Base-by-base conservation (phyloP, 345 rosid genomes). In the Lepidium didymum region DNA sequence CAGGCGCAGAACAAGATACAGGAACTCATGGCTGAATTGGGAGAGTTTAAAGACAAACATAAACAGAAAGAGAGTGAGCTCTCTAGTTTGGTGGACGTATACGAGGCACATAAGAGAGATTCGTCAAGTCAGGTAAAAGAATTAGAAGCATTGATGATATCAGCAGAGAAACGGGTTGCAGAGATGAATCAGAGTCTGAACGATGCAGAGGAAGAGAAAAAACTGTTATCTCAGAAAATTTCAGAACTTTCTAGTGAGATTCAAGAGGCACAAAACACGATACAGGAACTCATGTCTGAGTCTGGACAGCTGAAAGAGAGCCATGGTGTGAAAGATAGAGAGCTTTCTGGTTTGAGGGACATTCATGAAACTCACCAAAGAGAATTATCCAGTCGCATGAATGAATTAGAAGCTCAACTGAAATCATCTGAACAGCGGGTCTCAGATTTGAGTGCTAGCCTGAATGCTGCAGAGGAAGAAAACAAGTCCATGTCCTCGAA, bases 21-120 rank as follows among this genome's bases (percentile, higher is more conserved):
- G 67, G 79, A 70, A 37, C 82, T 81, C 66, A 62, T 21, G 67
- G 62, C 61, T 46, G 86, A 86, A 67, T 69, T 79, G 8, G 80
- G 72, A 41, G 77, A 67, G 59, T 19, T 82, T 21, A 81, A 68
- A 79, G 86, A 78, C 42, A 83, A 62, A 68, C 87, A 85, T 42
- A 78, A 62, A 70, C 90, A 76, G 38, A 90, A 70, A 70, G 94
- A 85, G 59, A 78, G 77, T 64, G 94, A 83, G 31, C 52, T 79
- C 40, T 80, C 80, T 27, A 75, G 74, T 54, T 78, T 82, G 36
- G 46, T 41, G 65, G 75, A 82, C 75, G 76, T 67, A 55, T 78
- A 82, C 15, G 82, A 83, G 85, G 74, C 67, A 45, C 79, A 70
- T 61, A 64, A 72, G 66, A 78, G 73, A 61, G 82, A 84, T 56